Evolutionary conservation across 208 protist genomes (phyloP).

Genomic region (Porcisia deanei): DNA sequence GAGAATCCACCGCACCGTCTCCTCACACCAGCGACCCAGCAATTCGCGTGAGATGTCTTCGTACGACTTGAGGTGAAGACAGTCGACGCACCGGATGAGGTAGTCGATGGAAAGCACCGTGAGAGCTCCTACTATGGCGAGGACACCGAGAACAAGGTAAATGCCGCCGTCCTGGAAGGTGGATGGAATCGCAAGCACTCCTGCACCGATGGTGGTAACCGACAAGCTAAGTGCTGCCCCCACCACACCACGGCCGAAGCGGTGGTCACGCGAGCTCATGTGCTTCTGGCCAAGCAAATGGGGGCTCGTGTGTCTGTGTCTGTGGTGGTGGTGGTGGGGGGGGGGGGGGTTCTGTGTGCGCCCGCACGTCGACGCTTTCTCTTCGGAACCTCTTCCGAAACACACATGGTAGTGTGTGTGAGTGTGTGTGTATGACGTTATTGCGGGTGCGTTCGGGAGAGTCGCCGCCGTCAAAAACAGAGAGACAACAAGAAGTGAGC

Average conservation of each 20-base stretch:
- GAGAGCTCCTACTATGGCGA: constrained; percentile 43
- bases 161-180: constrained; percentile 69
- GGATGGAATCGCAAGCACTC: constrained; percentile 64
- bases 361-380: background rate
- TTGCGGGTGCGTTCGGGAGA: background rate
- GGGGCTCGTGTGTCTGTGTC: background rate
- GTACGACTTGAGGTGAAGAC: constrained; percentile 65
- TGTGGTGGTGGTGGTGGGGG: background rate
- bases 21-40: constrained; percentile 64
- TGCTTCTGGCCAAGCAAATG: background rate
- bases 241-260: constrained; percentile 29
- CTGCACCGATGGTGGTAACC: constrained; percentile 72
- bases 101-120: constrained; percentile 82
- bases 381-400: background rate
- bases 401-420: too few species aligned
- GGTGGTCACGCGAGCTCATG: constrained; percentile 20
- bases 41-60: constrained; percentile 77
- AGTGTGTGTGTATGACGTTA: background rate
- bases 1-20: constrained; percentile 71
- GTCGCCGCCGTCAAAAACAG: background rate
- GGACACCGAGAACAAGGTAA: constrained; percentile 40
- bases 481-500: too few species aligned
- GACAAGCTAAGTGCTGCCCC: constrained; percentile 63
- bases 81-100: constrained; percentile 64
- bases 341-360: too few species aligned